Evolutionary conservation across 768 basidiomycete species (phyloP).

Genomic region (Harrya chromipes): DNA sequence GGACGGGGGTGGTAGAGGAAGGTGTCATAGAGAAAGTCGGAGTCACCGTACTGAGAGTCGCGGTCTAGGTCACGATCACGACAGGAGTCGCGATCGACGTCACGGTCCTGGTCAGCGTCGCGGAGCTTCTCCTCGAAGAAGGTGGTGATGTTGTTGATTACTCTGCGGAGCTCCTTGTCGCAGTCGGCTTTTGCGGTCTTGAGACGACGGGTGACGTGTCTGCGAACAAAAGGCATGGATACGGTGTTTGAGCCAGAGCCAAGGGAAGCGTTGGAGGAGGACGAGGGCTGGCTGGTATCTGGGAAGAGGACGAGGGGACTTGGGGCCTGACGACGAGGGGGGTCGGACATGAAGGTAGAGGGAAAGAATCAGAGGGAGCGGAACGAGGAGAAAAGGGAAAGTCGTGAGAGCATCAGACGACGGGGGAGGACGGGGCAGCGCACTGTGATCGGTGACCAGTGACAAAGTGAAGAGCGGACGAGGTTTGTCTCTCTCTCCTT

Average conservation of each 20-base stretch:
- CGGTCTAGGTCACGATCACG: conserved; percentile 49
- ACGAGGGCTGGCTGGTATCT: conserved; percentile 40
- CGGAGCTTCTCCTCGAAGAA: conserved; percentile 92
- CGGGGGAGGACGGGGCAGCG: conserved; percentile 6
- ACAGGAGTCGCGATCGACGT: conserved; percentile 58
- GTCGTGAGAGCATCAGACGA: conserved; percentile 20
- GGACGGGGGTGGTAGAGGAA: conserved; percentile 57
- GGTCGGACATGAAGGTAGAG: conserved; percentile 25
- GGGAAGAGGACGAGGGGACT: conserved; percentile 79
- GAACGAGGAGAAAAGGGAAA: conserved; percentile 4
- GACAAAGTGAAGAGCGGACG: conserved; percentile 17
- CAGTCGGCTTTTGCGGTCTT: conserved; percentile 94
- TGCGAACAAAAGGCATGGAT: conserved; percentile 88
- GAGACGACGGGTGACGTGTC: conserved; percentile 91
- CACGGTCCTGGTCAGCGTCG: conserved; percentile 64
- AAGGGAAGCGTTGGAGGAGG: conserved; percentile 18
- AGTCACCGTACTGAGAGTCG: conserved; percentile 56
- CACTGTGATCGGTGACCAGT: conserved; percentile 14
- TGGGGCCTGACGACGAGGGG: conserved; percentile 53
- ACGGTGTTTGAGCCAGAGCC: conserved; percentile 69
- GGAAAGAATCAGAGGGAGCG: conserved; percentile 11
- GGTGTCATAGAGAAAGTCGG: conserved; percentile 57
- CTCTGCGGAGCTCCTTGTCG: conserved; percentile 92
- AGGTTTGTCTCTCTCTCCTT: conserved; percentile 1
- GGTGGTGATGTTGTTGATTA: conserved; percentile 89